Percentiles rank a stretch among this genome's conserved stretches.
Conservation (phyloP, 1,139 yeast species). For the Pichia sp. region DNA sequence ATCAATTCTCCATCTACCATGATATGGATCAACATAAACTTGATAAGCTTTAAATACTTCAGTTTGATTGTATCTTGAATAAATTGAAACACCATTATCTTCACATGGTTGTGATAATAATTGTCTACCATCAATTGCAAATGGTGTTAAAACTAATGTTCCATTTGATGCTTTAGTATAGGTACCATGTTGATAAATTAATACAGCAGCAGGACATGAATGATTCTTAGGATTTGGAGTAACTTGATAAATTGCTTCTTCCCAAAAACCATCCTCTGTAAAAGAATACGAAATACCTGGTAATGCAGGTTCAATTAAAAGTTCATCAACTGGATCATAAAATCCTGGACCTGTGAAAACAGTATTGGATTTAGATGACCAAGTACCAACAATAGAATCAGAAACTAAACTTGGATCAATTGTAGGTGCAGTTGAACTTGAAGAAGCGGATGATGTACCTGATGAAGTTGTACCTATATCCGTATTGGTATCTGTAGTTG, state of each 20-base stretch:
- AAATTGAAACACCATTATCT: slow-evolving; percentile 48
- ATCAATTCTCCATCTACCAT: slow-evolving; percentile 73
- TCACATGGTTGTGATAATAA: slow-evolving; percentile 81
- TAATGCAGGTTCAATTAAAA: slow-evolving; percentile 86
- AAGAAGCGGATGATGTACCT: slow-evolving; percentile 6
- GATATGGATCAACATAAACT: slow-evolving; percentile 66
- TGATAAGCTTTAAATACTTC: slow-evolving; percentile 54
- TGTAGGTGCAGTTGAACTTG: background rate
- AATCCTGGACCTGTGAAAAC: slow-evolving; percentile 97
- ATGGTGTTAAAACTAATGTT: slow-evolving; percentile 61
- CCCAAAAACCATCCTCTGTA: slow-evolving; percentile 85
- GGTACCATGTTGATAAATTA: slow-evolving; percentile 85
- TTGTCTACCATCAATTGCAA: slow-evolving; percentile 89
- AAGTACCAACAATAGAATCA: slow-evolving; percentile 65
- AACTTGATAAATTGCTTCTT: slow-evolving; percentile 82
- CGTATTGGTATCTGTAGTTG: background rate
- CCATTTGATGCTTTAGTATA: slow-evolving; percentile 63
- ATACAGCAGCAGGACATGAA: slow-evolving; percentile 73
- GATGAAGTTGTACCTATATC: slow-evolving; percentile 1
- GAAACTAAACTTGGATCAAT: slow-evolving; percentile 13
- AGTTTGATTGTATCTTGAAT: slow-evolving; percentile 65
- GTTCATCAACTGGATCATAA: slow-evolving; percentile 91
- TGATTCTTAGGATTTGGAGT: slow-evolving; percentile 68
- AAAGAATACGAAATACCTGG: slow-evolving; percentile 94
- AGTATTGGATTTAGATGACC: slow-evolving; percentile 89